These are phyloP conservation scores for Eucalyptus microcorys DNA, from an alignment of 345 rosid species.

Conservation along the genomic window DNA sequence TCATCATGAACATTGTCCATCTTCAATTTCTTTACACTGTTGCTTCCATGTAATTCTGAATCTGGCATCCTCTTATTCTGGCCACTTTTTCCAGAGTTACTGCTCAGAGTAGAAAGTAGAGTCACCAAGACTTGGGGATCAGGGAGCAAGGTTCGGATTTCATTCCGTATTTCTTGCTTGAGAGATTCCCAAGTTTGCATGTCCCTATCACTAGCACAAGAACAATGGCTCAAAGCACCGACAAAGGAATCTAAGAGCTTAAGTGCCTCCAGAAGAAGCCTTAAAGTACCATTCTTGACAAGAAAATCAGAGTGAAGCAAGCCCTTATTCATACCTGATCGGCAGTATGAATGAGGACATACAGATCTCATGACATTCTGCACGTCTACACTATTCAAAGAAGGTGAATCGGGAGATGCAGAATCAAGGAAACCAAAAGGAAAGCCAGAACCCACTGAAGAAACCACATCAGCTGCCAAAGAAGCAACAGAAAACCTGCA, in stretches of 20 bases:
- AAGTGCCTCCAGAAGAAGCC: constrained; percentile 70
- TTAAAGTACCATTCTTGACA: constrained; percentile 78
- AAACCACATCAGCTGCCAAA: constrained; percentile 69
- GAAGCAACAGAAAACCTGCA: constrained; percentile 80
- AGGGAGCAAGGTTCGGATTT: constrained; percentile 56
- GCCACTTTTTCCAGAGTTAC: constrained; percentile 8
- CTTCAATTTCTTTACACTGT: constrained; percentile 32
- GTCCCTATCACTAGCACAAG: constrained; percentile 7
- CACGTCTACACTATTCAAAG: constrained; percentile 31
- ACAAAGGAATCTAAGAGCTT: constrained; percentile 57
- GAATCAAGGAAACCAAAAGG: constrained; percentile 50
- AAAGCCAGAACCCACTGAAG: constrained; percentile 32
- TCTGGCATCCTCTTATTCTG: constrained; percentile 39
- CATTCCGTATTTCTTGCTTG: constrained; percentile 52
- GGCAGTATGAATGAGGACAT: constrained; percentile 63
- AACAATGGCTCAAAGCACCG: constrained; percentile 16
- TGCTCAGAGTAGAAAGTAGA: constrained; percentile 40
- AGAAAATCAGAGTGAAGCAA: constrained; percentile 73
- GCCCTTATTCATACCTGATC: constrained; percentile 71
- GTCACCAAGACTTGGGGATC: constrained; percentile 73
- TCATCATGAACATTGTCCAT: constrained; percentile 17
- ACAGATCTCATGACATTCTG: constrained; percentile 55
- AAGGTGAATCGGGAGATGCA: constrained; percentile 17
- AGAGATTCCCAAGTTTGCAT: constrained; percentile 29
- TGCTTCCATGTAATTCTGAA: constrained; percentile 6